phyloP scores from a whole-genome alignment of 2,329 filamentous ascomycete species.

The Pleurostoma richardsiae region DNA sequence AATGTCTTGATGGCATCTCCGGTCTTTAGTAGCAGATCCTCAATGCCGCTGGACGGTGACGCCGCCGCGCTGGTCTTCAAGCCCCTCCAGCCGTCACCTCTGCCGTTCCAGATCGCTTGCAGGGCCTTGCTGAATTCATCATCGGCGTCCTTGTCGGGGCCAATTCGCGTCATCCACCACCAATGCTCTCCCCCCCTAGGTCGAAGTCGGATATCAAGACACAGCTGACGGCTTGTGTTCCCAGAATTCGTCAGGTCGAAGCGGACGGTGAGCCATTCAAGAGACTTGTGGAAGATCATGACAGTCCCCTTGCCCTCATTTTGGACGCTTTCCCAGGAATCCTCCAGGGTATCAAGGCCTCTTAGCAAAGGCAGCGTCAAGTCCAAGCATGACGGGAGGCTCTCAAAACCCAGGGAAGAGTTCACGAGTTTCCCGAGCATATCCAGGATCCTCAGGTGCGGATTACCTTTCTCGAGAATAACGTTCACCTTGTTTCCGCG shows the following conservation, averaged over 20 bases:
- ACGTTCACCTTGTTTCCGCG: constrained; percentile 48
- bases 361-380: constrained; percentile 61
- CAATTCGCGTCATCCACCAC: constrained; percentile 44
- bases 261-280: constrained; percentile 53
- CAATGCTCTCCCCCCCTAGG: constrained; percentile 40
- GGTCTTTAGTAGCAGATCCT: constrained; percentile 37
- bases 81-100: constrained; percentile 41
- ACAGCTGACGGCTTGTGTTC: constrained; percentile 29
- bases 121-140: constrained; percentile 32
- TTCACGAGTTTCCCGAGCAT: constrained; percentile 56
- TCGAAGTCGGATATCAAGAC: constrained; percentile 47
- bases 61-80: constrained; percentile 42
- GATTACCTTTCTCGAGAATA: constrained; percentile 56
- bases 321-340: constrained; percentile 38
- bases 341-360: constrained; percentile 56
- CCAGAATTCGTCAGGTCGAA: constrained; percentile 35
- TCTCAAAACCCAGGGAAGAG: constrained; percentile 43
- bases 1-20: constrained; percentile 39
- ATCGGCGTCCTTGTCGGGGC: constrained; percentile 19
- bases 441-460: constrained; percentile 60
- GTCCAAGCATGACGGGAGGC: constrained; percentile 48
- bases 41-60: constrained; percentile 33
- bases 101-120: constrained; percentile 37
- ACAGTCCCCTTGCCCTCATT: constrained; percentile 39
- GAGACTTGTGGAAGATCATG: constrained; percentile 44